A percentile compares a stretch with the other conserved stretches of the same genome.
phyloP scores from a whole-genome alignment of 768 basidiomycete species.

The Tephrocybe sp. region DNA sequence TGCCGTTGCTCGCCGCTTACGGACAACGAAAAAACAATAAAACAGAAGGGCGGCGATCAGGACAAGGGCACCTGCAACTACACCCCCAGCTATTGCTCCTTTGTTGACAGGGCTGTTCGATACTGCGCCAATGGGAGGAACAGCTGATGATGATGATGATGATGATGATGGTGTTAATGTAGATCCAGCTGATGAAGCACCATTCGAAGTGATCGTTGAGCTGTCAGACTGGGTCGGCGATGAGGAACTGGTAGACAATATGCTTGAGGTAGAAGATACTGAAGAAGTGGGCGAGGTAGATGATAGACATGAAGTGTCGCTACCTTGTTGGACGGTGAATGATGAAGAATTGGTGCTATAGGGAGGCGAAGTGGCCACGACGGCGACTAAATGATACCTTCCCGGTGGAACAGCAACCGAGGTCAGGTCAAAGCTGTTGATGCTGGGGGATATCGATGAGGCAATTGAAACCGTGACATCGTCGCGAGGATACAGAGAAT shows the following conservation, averaged over 20 bases:
- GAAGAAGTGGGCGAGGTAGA: constrained; percentile 11
- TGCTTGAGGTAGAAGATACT: constrained; percentile 6
- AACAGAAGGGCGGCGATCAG: constrained; percentile 28
- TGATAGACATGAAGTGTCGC: constrained; percentile 33
- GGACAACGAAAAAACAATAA: constrained; percentile 26
- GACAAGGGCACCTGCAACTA: constrained; percentile 45
- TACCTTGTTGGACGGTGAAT: constrained; percentile 31
- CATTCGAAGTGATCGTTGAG: constrained; percentile 16
- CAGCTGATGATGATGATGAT: constrained; percentile 9
- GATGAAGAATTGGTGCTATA: constrained; percentile 16
- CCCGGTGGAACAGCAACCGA: constrained; percentile 46
- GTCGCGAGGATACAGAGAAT: constrained; percentile 15
- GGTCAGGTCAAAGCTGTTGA: constrained; percentile 37
- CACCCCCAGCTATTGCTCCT: constrained; percentile 50
- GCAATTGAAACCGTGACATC: constrained; percentile 24
- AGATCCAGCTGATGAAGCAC: too few relatives aligned
- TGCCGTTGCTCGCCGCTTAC: constrained; percentile 3
- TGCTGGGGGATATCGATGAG: constrained; percentile 25
- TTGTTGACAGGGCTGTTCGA: constrained; percentile 29
- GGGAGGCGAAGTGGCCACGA: constrained; percentile 18
- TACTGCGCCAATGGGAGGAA: constrained; percentile 20
- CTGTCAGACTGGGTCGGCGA: constrained; percentile 13
- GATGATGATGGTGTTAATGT: constrained; percentile 9
- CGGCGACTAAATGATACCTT: constrained; percentile 40
- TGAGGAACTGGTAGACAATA: constrained; percentile 13